Percentiles rank a stretch among this genome's conserved stretches.
Conservation (phyloP, 345 rosid species). For the Lumnitzera racemosa region DNA sequence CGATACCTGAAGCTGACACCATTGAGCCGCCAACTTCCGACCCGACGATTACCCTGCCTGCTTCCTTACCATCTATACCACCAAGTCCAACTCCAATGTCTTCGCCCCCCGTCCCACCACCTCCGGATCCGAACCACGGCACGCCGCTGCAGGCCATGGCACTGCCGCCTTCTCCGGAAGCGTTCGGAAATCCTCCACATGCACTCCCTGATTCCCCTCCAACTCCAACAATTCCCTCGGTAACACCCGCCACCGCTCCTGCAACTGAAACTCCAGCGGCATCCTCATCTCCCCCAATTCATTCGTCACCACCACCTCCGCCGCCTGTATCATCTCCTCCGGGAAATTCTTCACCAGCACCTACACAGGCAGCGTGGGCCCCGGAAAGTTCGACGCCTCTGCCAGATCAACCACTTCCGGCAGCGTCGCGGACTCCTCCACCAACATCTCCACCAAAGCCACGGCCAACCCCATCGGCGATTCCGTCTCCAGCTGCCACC, state of each 20-base stretch:
- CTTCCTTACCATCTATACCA: too few relatives aligned
- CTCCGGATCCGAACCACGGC: too few relatives aligned
- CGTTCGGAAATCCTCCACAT: neutral
- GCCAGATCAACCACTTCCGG: neutral
- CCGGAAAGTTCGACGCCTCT: neutral
- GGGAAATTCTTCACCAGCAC: neutral
- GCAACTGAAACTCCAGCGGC: neutral
- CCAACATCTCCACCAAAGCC: slow-evolving; percentile 6
- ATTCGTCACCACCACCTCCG: slow-evolving; percentile 2
- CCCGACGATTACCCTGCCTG: too few relatives aligned
- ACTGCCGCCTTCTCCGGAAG: neutral
- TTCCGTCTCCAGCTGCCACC: slow-evolving; percentile 2
- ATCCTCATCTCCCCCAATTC: slow-evolving; percentile 6
- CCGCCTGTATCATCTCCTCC: neutral
- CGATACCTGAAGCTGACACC: too few relatives aligned
- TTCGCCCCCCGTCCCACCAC: too few relatives aligned
- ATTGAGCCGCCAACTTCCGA: too few relatives aligned
- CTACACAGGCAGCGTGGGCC: neutral
- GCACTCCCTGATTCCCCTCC: slow-evolving; percentile 1
- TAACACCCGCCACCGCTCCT: slow-evolving; percentile 5
- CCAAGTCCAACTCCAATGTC: too few relatives aligned
- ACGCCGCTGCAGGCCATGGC: neutral
- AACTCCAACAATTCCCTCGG: slow-evolving; percentile 3
- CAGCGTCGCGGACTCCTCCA: neutral
- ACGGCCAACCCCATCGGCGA: neutral